Evolutionary conservation across 352 stramenopile species (phyloP).

Genomic region (Phytophthora quininea): DNA sequence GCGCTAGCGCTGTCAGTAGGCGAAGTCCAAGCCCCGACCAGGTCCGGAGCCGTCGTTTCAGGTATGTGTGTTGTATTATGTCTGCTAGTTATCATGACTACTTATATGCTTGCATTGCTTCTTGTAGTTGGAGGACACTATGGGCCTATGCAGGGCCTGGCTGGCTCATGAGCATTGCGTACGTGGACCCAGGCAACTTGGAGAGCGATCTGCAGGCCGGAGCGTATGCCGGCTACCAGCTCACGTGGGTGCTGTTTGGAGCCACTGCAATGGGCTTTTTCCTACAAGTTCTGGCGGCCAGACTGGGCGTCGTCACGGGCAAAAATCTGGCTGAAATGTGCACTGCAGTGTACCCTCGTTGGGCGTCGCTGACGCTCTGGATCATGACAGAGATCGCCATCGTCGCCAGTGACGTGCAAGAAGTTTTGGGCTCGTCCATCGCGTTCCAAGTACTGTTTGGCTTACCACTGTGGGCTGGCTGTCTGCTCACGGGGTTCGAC

Average conservation of each 20-base stretch:
- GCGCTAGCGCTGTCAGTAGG: constrained; percentile 50
- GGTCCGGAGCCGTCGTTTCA: neutral
- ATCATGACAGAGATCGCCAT: constrained; percentile 93
- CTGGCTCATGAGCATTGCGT: constrained; percentile 65
- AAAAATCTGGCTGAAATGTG: constrained; percentile 87
- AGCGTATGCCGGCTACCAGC: neutral
- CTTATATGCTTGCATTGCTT: no score
- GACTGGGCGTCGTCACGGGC: constrained; percentile 60
- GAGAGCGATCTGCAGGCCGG: neutral
- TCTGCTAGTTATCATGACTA: no score
- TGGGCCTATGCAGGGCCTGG: constrained; percentile 31
- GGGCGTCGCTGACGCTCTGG: constrained; percentile 73
- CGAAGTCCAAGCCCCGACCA: constrained; percentile 61
- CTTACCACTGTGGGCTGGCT: constrained; percentile 88
- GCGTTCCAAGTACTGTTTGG: constrained; percentile 87
- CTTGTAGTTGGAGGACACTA: neutral
- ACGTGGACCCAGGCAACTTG: neutral
- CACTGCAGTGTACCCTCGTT: constrained; percentile 64
- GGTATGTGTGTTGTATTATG: no score
- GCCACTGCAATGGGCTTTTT: neutral
- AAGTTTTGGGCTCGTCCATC: constrained; percentile 89
- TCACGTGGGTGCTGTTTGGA: neutral
- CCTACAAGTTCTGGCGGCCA: neutral
- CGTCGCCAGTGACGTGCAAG: constrained; percentile 89
- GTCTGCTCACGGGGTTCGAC: constrained; percentile 78